A percentile compares a stretch with the other conserved stretches of the same genome.
Evolutionary conservation across 164 flowering plant species (phyloP).

Genomic region (Aristolochia californica): DNA sequence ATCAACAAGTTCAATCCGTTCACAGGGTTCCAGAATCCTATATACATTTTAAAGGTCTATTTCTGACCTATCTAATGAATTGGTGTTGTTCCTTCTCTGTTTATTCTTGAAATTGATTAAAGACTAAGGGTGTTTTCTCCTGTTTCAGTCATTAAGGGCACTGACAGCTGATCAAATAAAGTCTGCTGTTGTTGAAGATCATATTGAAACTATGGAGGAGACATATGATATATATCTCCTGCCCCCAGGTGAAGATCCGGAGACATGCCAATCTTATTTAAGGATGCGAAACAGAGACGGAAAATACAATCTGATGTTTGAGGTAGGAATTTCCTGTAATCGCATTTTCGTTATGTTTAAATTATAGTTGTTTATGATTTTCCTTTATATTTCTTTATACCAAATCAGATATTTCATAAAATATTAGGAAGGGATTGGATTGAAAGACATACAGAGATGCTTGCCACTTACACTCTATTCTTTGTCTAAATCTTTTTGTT

Average conservation of each 20-base stretch:
- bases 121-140: conserved; percentile 9
- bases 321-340: conserved; percentile 35
- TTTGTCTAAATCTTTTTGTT: too few relatives aligned
- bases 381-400: too few relatives aligned
- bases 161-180: conserved; percentile 56
- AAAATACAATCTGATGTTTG: conserved; percentile 97
- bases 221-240: conserved; percentile 93
- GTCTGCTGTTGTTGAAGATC: conserved; percentile 43
- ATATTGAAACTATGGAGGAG: conserved; percentile 55
- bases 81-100: neutral
- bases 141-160: conserved; percentile 59
- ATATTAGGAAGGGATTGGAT: too few relatives aligned
- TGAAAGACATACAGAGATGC: too few relatives aligned
- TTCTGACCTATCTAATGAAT: neutral
- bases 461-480: too few relatives aligned
- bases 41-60: conserved; percentile 81
- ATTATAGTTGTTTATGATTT: neutral
- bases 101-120: conserved; percentile 3
- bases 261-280: conserved; percentile 92
- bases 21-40: conserved; percentile 88
- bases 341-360: neutral
- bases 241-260: conserved; percentile 99
- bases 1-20: conserved; percentile 94
- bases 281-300: conserved; percentile 97
- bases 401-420: too few relatives aligned